phyloP scores from a whole-genome alignment of 192 early-diverging fungal species.

The Rhizophagus sp. region DNA sequence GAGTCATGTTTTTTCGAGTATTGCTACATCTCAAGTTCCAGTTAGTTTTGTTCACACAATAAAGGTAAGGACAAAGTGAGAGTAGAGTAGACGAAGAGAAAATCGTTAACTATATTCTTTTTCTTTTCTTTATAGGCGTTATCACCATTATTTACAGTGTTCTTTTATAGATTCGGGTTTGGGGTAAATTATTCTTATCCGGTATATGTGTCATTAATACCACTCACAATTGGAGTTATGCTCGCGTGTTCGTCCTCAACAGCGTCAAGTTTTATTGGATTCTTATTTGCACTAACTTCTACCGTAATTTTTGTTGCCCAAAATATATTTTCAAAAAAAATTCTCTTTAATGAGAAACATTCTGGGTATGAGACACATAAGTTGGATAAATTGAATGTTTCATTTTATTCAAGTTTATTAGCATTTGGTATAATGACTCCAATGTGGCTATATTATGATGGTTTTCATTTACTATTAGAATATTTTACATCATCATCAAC shows the following conservation, averaged over 20 bases:
- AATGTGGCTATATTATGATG: conserved; percentile 79
- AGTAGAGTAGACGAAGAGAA: neutral
- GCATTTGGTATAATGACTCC: conserved; percentile 80
- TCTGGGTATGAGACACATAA: conserved; percentile 42
- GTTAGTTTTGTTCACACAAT: conserved; percentile 88
- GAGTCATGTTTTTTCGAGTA: conserved; percentile 78
- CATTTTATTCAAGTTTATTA: conserved; percentile 78
- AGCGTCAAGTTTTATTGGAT: conserved; percentile 70
- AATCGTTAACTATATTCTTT: neutral
- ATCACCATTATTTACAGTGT: conserved; percentile 85
- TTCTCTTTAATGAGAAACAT: conserved; percentile 58
- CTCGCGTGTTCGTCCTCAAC: conserved; percentile 78
- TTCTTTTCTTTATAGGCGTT: conserved; percentile 54
- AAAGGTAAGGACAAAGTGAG: conserved; percentile 60
- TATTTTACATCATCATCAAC: neutral
- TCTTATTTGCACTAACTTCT: conserved; percentile 72
- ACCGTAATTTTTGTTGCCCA: conserved; percentile 84
- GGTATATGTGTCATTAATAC: conserved; percentile 78
- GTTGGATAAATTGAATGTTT: conserved; percentile 85
- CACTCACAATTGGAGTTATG: conserved; percentile 86
- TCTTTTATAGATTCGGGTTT: conserved; percentile 72
- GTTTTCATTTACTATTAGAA: conserved; percentile 40
- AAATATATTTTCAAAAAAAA: conserved; percentile 83
- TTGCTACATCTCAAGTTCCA: conserved; percentile 77
- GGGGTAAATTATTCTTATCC: conserved; percentile 63